These are phyloP conservation scores for Ciborinia camelliae DNA, from an alignment of 2,329 filamentous ascomycete species.

Conservation along the genomic window DNA sequence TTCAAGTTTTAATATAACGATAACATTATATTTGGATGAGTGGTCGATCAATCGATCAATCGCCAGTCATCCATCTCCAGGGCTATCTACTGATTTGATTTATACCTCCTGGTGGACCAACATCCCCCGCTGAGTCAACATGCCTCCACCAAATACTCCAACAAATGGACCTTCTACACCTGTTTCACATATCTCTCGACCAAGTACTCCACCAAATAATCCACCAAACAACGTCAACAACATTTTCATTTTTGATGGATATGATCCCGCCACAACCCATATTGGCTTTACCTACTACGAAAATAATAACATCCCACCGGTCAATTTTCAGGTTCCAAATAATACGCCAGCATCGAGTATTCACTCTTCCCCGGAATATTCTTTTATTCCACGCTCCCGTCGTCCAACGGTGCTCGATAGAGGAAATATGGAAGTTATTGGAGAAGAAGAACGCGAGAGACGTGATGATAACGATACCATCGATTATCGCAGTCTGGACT, in stretches of 20 bases:
- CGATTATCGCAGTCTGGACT: slow-evolving; percentile 40
- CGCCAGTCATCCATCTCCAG: too few species aligned
- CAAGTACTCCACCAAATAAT: slow-evolving; percentile 1
- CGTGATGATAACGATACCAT: slow-evolving; percentile 19
- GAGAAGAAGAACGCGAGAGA: slow-evolving; percentile 9
- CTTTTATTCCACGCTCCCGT: slow-evolving; percentile 3
- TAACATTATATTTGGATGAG: not conserved
- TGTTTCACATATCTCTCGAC: slow-evolving; percentile 9
- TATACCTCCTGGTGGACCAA: not conserved
- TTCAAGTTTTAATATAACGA: too few species aligned
- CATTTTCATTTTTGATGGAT: slow-evolving; percentile 11
- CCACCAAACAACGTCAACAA: not conserved
- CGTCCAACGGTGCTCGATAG: slow-evolving; percentile 7
- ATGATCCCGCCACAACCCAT: slow-evolving; percentile 14
- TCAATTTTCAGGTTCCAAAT: slow-evolving; percentile 9
- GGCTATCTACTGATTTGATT: too few species aligned
- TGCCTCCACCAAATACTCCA: slow-evolving; percentile 24
- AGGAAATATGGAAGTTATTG: slow-evolving; percentile 15
- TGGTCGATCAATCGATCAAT: too few species aligned
- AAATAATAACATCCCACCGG: too few species aligned
- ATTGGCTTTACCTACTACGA: slow-evolving; percentile 14
- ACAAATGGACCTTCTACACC: slow-evolving; percentile 13
- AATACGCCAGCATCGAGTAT: slow-evolving; percentile 14
- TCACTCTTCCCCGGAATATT: slow-evolving; percentile 9
- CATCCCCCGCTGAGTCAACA: slow-evolving; percentile 18